Evolutionary conservation across 495 filamentous ascomycete genomes (phyloP).

Genomic region (Aspergillus bridgeri): DNA sequence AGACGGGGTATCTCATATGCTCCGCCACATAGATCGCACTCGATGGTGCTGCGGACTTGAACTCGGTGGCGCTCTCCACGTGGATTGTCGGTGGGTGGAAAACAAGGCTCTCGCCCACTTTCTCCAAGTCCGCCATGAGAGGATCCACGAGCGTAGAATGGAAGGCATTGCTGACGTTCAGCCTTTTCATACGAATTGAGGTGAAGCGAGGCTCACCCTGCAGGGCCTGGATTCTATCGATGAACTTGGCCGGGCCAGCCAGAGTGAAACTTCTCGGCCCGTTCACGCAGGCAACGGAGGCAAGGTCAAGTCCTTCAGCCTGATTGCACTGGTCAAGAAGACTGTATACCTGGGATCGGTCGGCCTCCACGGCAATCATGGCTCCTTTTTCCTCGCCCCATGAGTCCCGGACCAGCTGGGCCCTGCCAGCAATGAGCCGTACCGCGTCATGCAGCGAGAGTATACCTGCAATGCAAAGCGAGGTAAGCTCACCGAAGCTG

Average conservation of each 20-base stretch:
- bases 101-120: conserved; percentile 19
- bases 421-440: conserved; percentile 40
- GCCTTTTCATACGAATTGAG: conserved; percentile 31
- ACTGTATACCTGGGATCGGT: background rate
- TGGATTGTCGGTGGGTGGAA: conserved; percentile 31
- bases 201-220: conserved; percentile 6
- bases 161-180: conserved; percentile 51
- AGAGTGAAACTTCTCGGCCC: conserved; percentile 44
- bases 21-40: conserved; percentile 36
- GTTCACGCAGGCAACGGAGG: conserved; percentile 49
- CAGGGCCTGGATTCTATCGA: conserved; percentile 23
- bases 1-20: conserved; percentile 51
- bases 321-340: background rate
- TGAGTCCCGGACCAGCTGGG: conserved; percentile 37
- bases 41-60: conserved; percentile 27
- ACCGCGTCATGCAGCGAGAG: conserved; percentile 37
- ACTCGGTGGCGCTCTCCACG: conserved; percentile 32
- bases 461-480: conserved; percentile 34
- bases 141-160: conserved; percentile 46
- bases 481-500: conserved; percentile 48
- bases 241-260: conserved; percentile 35
- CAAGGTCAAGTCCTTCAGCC: background rate
- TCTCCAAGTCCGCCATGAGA: conserved; percentile 27
- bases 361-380: conserved; percentile 49
- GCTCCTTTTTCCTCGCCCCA: conserved; percentile 48